Evolutionary conservation across 176 grass and related monocot species (phyloP).

Genomic region (Musa acuminata): DNA sequence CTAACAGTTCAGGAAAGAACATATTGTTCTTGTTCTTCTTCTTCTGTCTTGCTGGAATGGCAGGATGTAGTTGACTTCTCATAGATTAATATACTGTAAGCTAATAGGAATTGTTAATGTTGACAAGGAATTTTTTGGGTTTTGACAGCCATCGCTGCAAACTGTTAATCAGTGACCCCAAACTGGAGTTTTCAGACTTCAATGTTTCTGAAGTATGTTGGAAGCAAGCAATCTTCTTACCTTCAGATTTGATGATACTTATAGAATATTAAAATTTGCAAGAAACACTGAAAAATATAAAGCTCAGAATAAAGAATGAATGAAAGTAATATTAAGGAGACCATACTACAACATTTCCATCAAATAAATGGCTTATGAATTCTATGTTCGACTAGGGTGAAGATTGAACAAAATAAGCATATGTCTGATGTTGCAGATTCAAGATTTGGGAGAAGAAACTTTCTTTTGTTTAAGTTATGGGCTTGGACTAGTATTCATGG

Average conservation of each 20-base stretch:
- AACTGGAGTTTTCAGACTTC: background rate
- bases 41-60: background rate
- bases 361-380: background rate
- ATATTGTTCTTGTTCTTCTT: background rate
- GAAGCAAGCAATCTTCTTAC: background rate
- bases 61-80: background rate
- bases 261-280: background rate
- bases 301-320: background rate
- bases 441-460: no score
- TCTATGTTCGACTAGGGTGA: background rate
- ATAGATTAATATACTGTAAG: background rate
- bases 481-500: no score
- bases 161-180: background rate
- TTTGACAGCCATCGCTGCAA: no score
- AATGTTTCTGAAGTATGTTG: background rate
- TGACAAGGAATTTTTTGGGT: background rate
- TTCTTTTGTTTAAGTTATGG: no score
- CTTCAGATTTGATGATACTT: background rate
- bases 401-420: background rate
- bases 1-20: background rate
- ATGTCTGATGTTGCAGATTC: background rate
- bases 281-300: background rate
- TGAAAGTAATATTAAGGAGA: background rate
- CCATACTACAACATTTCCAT: background rate
- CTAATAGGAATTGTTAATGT: background rate